Base-by-base conservation (phyloP, 176 grass and related monocot species). In the Oryza meyeriana region DNA sequence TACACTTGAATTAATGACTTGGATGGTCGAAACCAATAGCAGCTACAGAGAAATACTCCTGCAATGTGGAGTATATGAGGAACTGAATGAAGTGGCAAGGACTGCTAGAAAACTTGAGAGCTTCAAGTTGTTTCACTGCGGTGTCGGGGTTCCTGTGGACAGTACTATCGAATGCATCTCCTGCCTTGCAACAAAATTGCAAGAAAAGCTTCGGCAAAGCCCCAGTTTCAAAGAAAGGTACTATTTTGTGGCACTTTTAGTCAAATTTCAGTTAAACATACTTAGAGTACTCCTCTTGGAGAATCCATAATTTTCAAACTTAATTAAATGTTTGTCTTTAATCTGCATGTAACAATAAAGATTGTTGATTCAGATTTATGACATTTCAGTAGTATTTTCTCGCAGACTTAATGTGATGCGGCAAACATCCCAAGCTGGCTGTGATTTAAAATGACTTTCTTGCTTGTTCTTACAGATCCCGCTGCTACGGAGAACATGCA, bases 1-100 rank as follows among this genome's bases (percentile, higher is more conserved):
- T 13, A 77, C 47, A 77, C 8, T 84, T 69, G 73, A 84, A 26
- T 74, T 84, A 27, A 52, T 84, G 73, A 61, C 18, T 55, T 84
- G 82, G 72, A 77, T 84, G 47, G 26, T 77, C 14, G 27, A 29
- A 69, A 12, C 10, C 8, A 44, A 84, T 2, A 55, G 1, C 34
- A 77, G 28, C 26, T 44, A 69, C 13, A 39, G 34, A 32, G 73
- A 84, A 29, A 30, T 31, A 77, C 4, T 84, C 34, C 73, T 84
- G 5, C 73, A 69, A 24, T 84, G 73, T 69, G 82, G 82, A 41
- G 31, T 84, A 35, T 84, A 69, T 12, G 64, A 84, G 33, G 73
- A 69, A 32, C 64, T 84, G 26, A 58, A 61, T 40, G 73, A 77
- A 77, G 63, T 84, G 64, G 35, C 18, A 26, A 77, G 25, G 27